A percentile compares a stretch with the other conserved stretches of the same genome.
phyloP scores from a whole-genome alignment of 495 filamentous ascomycete genomes.

The Trichoderma erinaceum region DNA sequence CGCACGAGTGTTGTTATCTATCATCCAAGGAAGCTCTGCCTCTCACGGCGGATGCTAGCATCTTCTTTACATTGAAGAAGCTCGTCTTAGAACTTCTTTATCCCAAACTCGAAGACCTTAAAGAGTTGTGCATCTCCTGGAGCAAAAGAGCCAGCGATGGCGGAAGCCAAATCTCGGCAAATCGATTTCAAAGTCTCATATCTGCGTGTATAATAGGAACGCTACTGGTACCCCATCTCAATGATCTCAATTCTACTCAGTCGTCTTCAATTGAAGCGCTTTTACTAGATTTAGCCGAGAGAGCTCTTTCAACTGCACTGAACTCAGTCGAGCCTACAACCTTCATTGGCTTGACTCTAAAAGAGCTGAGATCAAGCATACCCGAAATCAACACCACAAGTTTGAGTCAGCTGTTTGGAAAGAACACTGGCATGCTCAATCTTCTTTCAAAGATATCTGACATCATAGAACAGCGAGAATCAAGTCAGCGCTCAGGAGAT shows the following conservation, averaged over 20 bases:
- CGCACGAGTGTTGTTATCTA: not conserved
- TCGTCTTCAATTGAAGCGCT: constrained; percentile 35
- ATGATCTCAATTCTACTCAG: constrained; percentile 33
- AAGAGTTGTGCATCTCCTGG: constrained; percentile 37
- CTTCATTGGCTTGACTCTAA: constrained; percentile 33
- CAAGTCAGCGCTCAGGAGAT: constrained; percentile 24
- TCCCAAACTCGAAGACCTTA: constrained; percentile 41
- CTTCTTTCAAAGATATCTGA: constrained; percentile 37
- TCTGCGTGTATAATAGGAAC: constrained; percentile 37
- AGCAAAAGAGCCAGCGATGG: constrained; percentile 36
- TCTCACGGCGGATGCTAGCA: constrained; percentile 28
- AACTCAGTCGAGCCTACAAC: constrained; percentile 30
- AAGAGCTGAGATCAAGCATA: constrained; percentile 32
- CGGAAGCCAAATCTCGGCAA: constrained; percentile 34
- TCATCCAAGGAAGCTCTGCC: constrained; percentile 14
- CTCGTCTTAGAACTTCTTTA: constrained; percentile 44
- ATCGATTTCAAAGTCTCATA: constrained; percentile 42
- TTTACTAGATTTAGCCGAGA: constrained; percentile 29
- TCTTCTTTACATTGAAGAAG: constrained; percentile 38
- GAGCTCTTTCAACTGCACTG: constrained; percentile 29
- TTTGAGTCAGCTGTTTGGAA: constrained; percentile 26
- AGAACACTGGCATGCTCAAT: constrained; percentile 30
- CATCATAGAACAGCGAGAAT: constrained; percentile 39
- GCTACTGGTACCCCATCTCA: constrained; percentile 39
- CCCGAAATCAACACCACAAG: constrained; percentile 29